These are phyloP conservation scores for Psilocybe cyanescens DNA, from an alignment of 768 basidiomycete genomes.

Conservation along the genomic window DNA sequence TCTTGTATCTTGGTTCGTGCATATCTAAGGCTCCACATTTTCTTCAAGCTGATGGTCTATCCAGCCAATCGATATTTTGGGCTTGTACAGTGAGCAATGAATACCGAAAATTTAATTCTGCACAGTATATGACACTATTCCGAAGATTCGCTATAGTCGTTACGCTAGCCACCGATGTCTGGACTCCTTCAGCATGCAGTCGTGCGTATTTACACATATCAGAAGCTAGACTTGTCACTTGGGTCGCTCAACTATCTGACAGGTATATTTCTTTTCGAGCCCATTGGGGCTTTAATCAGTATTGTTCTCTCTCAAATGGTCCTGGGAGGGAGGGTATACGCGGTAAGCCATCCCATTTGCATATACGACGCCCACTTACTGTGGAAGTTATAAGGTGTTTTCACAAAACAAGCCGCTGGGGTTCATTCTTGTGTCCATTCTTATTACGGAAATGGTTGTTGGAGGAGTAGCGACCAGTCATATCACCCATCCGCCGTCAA, in stretches of 20 bases:
- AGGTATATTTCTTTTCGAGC: slow-evolving; percentile 24
- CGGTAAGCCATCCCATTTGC: slow-evolving; percentile 9
- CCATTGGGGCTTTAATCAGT: slow-evolving; percentile 24
- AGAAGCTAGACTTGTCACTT: background rate
- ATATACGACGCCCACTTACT: too few relatives aligned
- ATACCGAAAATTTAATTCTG: background rate
- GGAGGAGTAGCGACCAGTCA: slow-evolving; percentile 17
- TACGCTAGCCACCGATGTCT: slow-evolving; percentile 18
- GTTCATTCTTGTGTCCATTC: slow-evolving; percentile 11
- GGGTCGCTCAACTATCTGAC: background rate
- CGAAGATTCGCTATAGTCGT: slow-evolving; percentile 13
- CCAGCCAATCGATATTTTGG: slow-evolving; percentile 26
- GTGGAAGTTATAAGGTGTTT: background rate
- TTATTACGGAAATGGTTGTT: slow-evolving; percentile 13
- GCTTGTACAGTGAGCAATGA: slow-evolving; percentile 20
- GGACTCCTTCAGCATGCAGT: slow-evolving; percentile 18
- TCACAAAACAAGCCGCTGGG: background rate
- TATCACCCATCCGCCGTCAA: slow-evolving; percentile 12
- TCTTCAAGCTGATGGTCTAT: background rate
- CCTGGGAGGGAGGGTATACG: slow-evolving; percentile 24
- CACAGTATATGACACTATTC: background rate
- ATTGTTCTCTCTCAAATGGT: slow-evolving; percentile 25
- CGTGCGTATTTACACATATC: slow-evolving; percentile 10
- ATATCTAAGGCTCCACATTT: too few relatives aligned
- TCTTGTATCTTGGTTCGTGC: slow-evolving; percentile 14